Evolutionary conservation across 441 rosid species (phyloP), one percentile per base, ranked within the genome.

Genomic region (Arabidopsis hybrid): DNA sequence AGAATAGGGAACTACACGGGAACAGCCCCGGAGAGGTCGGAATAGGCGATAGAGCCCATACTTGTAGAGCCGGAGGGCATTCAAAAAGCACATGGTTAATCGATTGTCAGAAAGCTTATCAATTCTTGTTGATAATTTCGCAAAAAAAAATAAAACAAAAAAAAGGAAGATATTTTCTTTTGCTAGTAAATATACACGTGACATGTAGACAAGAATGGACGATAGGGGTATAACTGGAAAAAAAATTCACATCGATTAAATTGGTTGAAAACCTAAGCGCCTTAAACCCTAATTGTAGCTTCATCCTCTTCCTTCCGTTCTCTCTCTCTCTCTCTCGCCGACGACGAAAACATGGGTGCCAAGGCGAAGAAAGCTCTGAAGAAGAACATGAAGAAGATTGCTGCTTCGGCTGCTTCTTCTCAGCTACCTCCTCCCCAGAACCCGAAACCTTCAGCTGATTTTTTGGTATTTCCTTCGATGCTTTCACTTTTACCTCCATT

Each of bases 321-420:
- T 47, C 63, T 12, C 39, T 21, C 91, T 84, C 29, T 92, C 51
- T 34, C 58, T 50, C 2, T 32, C 76, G 56, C 66, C 75, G 76
- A 18, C 73, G 69, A 52, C 73, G 21, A 35, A 58, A 67, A 66
- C 57, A 62, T 95, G 97, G 95, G 95, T 71, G 84, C 80, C 46
- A 95, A 89, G 71, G 91, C 81, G 43, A 92, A 84, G 93, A 92
- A 91, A 81, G 83, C 85, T 3, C 73, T 83, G 57, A 89, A 84
- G 87, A 87, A 80, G 85, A 79, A 80, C 31, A 50, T 85, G 72
- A 84, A 79, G 83, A 89, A 88, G 82, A 78, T 83, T 6, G 1
- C 76, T 4, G 57, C 80, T 57, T 60, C 80, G 8, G 59, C 70
- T 26, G 53, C 73, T 65, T 8, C 77, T 60, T 45, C 83, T 49